Percentiles rank a stretch among this genome's conserved stretches.
Conservation (phyloP, 345 rosid genomes). For the Hypericum perforatum region DNA sequence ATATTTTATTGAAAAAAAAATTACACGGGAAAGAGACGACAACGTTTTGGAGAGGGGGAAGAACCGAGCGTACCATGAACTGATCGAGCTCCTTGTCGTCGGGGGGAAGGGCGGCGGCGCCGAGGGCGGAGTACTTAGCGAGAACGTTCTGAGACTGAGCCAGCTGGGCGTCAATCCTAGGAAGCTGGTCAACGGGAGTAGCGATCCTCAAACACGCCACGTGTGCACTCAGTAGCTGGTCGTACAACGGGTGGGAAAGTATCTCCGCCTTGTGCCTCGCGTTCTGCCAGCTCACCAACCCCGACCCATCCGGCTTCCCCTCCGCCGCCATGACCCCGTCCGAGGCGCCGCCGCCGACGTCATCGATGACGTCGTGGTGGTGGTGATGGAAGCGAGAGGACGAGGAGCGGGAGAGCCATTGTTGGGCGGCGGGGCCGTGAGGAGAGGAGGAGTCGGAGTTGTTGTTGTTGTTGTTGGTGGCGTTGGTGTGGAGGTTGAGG, state of each 20-base stretch:
- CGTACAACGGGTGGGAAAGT: conserved; percentile 77
- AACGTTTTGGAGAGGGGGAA: neutral
- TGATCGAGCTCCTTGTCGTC: conserved; percentile 96
- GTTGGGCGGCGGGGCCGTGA: conserved; percentile 35
- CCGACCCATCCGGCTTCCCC: conserved; percentile 25
- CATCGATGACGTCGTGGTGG: conserved; percentile 46
- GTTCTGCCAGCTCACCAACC: conserved; percentile 69
- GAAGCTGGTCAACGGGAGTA: conserved; percentile 2
- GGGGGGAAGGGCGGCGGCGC: conserved; percentile 36
- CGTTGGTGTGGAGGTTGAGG: conserved; percentile 70
- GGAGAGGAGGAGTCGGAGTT: conserved; percentile 33
- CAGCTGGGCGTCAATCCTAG: conserved; percentile 85
- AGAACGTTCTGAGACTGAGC: conserved; percentile 95
- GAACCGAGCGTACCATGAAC: conserved; percentile 65
- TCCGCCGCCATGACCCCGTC: too few species aligned
- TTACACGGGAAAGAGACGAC: neutral
- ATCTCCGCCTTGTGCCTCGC: conserved; percentile 85
- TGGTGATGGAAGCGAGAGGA: conserved; percentile 39
- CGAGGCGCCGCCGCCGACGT: conserved; percentile 21
- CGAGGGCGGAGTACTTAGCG: conserved; percentile 53
- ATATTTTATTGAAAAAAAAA: neutral
- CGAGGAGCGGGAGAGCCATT: conserved; percentile 74
- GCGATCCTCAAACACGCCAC: conserved; percentile 19
- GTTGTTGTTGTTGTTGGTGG: conserved; percentile 22
- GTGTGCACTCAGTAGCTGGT: conserved; percentile 71